Percentiles rank a stretch among this genome's conserved stretches.
These are phyloP conservation scores for Adansonia rubrostipa DNA, from an alignment of 441 rosid genomes.

Conservation along the genomic window DNA sequence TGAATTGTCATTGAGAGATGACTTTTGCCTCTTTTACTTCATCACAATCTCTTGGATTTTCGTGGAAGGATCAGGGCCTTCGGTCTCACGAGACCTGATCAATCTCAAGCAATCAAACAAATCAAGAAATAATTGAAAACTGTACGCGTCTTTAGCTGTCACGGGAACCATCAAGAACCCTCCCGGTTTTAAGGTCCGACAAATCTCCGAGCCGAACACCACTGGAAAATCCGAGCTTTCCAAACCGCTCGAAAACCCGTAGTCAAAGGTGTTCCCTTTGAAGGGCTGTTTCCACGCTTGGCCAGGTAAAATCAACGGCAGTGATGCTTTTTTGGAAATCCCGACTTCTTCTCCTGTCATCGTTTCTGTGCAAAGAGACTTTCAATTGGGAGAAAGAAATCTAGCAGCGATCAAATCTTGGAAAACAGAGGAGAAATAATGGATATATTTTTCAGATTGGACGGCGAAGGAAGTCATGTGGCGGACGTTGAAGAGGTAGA, in stretches of 20 bases:
- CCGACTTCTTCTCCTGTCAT: constrained; percentile 65
- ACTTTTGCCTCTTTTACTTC: constrained; percentile 40
- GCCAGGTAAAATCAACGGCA: constrained; percentile 52
- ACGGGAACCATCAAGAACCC: constrained; percentile 62
- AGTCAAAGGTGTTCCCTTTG: constrained; percentile 50
- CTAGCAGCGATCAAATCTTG: constrained; percentile 64
- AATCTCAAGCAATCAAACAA: constrained; percentile 60
- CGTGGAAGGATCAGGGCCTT: constrained; percentile 45
- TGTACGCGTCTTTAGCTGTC: constrained; percentile 64
- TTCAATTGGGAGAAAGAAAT: constrained; percentile 43
- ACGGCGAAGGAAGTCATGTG: constrained; percentile 16
- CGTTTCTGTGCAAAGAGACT: constrained; percentile 57
- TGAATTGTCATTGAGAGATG: constrained; percentile 23
- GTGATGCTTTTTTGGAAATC: constrained; percentile 50
- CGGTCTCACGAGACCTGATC: constrained; percentile 44
- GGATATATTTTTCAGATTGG: constrained; percentile 40
- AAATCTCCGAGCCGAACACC: constrained; percentile 61
- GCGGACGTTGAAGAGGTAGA: constrained; percentile 54
- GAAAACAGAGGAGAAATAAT: constrained; percentile 60
- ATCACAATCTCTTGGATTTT: constrained; percentile 56
- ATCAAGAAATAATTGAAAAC: constrained; percentile 69
- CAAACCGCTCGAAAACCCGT: constrained; percentile 54
- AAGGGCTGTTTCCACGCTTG: constrained; percentile 47
- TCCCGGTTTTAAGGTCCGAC: constrained; percentile 61
- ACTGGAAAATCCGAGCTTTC: constrained; percentile 42